Evolutionary conservation across 73 alveolate species (phyloP).

Genomic region (Paraurostyla sp.): DNA sequence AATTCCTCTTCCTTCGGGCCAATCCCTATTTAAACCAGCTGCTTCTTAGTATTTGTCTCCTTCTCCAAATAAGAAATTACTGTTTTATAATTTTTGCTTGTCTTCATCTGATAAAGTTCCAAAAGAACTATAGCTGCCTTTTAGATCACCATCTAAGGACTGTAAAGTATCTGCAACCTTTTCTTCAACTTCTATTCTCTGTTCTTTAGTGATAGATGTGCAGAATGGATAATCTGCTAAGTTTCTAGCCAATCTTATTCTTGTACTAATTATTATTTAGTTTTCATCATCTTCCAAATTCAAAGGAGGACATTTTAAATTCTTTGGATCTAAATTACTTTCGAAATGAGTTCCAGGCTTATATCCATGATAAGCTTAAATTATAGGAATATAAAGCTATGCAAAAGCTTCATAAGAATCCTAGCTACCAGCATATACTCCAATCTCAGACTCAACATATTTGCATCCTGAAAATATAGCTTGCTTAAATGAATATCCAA

Average conservation of each 20-base stretch:
- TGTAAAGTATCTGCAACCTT: conserved; percentile 49
- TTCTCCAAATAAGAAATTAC: conserved; percentile 66
- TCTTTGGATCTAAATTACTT: conserved; percentile 60
- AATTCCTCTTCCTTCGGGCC: conserved; percentile 75
- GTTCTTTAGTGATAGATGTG: conserved; percentile 60
- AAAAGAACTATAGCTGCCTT: conserved; percentile 49
- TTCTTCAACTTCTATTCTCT: conserved; percentile 58
- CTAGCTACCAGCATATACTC: conserved; percentile 70
- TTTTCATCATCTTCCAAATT: conserved; percentile 26
- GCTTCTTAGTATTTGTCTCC: conserved; percentile 68
- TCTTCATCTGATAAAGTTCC: conserved; percentile 54
- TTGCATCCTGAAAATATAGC: conserved; percentile 62
- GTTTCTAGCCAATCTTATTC: conserved; percentile 70
- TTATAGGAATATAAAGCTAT: conserved; percentile 35
- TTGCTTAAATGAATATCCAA: conserved; percentile 59
- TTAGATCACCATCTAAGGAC: conserved; percentile 60
- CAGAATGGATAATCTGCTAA: conserved; percentile 72
- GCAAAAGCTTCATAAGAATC: conserved; percentile 62
- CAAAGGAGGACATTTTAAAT: conserved; percentile 47
- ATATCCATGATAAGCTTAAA: conserved; percentile 54
- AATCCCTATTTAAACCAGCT: conserved; percentile 63
- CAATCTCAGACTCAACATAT: conserved; percentile 59
- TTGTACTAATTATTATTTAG: conserved; percentile 33
- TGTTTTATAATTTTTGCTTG: conserved; percentile 33
- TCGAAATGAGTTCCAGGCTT: conserved; percentile 25